Base-by-base conservation (phyloP, 352 stramenopile genomes). In the Peronospora tabacina region DNA sequence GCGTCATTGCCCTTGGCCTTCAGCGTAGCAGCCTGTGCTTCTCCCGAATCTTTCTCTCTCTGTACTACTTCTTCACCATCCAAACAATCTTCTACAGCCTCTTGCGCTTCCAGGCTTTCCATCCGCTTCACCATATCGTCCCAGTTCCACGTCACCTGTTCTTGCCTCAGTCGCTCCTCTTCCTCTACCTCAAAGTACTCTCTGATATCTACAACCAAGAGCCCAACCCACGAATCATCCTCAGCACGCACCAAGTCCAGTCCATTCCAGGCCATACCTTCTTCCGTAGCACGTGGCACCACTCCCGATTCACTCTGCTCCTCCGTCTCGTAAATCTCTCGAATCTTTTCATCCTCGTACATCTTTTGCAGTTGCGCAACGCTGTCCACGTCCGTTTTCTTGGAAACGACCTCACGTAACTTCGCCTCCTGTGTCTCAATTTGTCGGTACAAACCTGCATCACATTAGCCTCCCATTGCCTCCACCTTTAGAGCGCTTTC, bases 71-170 rank as follows among this genome's bases (percentile, higher is more conserved):
- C 66, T 34, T 77, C 56, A 0, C 30, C 63, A 29, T 83, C 58
- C n/a, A 49, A 38, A 2, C 38, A 60, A 13, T 58, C 55, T 19
- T 53, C 58, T 24, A 34, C 41, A 16, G 72, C 61, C 63, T 94
- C 82, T 17, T 63, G 63, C n/a, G 65, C 66, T 55, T 94, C 82
- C 1, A 94, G 62, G 41, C 83, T 79, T 49, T 94, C 80, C 64
- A 94, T 88, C 33, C 80, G 76, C 49, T 82, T 80, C 80, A 94
- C 91, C 54, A 85, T 72, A 1, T 91, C 80, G 43, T 94, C 78
- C 82, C 82, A 94, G 33, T 78, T 70, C 82, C 82, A 94, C 17
- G 54, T 45, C 0, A 71, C 66, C 13, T 78, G 55, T 37, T 86
- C 81, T 33, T 87, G 72, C 29, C 81, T 75, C 5, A 64, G 48